Percentiles rank a stretch among this genome's conserved stretches.
These are phyloP conservation scores for Coemansia sp. DNA, from an alignment of 192 early-diverging fungal species.

Conservation along the genomic window DNA sequence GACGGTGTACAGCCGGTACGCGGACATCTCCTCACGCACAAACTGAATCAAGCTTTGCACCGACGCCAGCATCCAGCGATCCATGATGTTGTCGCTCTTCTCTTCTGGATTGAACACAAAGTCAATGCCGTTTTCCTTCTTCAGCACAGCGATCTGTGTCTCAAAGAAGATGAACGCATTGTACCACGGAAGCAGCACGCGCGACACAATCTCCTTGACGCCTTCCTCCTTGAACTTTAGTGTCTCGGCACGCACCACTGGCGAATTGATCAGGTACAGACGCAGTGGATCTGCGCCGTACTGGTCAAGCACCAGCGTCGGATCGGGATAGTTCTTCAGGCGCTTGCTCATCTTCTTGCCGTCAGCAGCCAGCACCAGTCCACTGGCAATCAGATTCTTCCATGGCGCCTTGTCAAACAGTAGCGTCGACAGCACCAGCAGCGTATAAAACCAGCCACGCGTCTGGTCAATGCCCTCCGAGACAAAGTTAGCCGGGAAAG, in stretches of 20 bases:
- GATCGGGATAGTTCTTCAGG: slow-evolving; percentile 98
- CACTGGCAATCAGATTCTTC: slow-evolving; percentile 98
- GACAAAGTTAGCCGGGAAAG: slow-evolving; percentile 99
- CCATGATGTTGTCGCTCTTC: slow-evolving; percentile 91
- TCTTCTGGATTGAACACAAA: slow-evolving; percentile 77
- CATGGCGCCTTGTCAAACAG: slow-evolving; percentile 92
- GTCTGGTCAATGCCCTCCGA: slow-evolving; percentile 99
- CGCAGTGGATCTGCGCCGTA: slow-evolving; percentile 95
- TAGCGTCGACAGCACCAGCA: slow-evolving; percentile 94
- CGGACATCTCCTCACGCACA: slow-evolving; percentile 88
- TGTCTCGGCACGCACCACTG: slow-evolving; percentile 94
- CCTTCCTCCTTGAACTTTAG: slow-evolving; percentile 96
- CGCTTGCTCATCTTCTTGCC: slow-evolving; percentile 99
- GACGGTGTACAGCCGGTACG: slow-evolving; percentile 97
- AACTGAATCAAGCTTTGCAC: slow-evolving; percentile 93
- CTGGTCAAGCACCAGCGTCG: slow-evolving; percentile 72
- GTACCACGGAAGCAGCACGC: slow-evolving; percentile 98
- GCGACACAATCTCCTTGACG: slow-evolving; percentile 91
- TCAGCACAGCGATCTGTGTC: slow-evolving; percentile 82
- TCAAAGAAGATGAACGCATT: slow-evolving; percentile 97
- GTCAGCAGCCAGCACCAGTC: slow-evolving; percentile 92
- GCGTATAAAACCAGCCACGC: slow-evolving; percentile 99
- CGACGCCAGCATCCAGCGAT: slow-evolving; percentile 95
- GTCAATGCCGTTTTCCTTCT: slow-evolving; percentile 72
- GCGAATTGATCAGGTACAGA: slow-evolving; percentile 96